Evolutionary conservation across 495 filamentous ascomycete species (phyloP).

Genomic region (Cenococcum geophilum): DNA sequence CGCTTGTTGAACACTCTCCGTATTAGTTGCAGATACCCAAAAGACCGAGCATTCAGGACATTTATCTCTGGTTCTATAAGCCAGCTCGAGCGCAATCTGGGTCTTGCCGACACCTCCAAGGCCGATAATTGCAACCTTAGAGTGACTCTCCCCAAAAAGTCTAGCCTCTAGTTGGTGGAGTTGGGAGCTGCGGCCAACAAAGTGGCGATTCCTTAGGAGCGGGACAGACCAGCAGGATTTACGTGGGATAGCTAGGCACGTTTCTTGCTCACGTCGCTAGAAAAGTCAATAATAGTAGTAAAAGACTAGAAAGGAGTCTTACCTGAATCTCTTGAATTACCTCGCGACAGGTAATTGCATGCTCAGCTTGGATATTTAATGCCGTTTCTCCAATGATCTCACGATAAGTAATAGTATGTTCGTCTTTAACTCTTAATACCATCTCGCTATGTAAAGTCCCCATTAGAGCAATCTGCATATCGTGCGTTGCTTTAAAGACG

Average conservation of each 20-base stretch:
- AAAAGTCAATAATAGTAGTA: not conserved
- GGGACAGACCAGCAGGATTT: constrained; percentile 10
- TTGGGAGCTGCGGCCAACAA: constrained; percentile 8
- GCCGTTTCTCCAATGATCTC: constrained; percentile 12
- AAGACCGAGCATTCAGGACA: constrained; percentile 1
- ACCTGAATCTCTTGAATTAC: constrained; percentile 13
- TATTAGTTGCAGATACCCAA: constrained; percentile 14
- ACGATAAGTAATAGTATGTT: constrained; percentile 7
- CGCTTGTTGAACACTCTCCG: constrained; percentile 41
- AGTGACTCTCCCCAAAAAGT: constrained; percentile 1
- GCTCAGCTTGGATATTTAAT: constrained; percentile 11
- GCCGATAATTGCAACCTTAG: not conserved
- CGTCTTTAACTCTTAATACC: constrained; percentile 8
- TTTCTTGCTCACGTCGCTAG: constrained; percentile 4
- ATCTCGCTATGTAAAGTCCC: constrained; percentile 6
- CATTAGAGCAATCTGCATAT: constrained; percentile 8
- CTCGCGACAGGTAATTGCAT: constrained; percentile 11
- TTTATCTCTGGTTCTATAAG: not conserved
- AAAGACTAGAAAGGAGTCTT: constrained; percentile 8
- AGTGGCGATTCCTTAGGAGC: constrained; percentile 8
- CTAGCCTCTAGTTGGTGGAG: constrained; percentile 9
- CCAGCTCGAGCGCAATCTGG: constrained; percentile 1
- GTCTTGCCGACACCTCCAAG: constrained; percentile 9
- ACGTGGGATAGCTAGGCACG: constrained; percentile 2
- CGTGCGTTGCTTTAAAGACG: constrained; percentile 11